Percentiles rank a stretch among this genome's conserved stretches.
Evolutionary conservation across 2,329 filamentous ascomycete species (phyloP).

Genomic region (Penicillium freii): DNA sequence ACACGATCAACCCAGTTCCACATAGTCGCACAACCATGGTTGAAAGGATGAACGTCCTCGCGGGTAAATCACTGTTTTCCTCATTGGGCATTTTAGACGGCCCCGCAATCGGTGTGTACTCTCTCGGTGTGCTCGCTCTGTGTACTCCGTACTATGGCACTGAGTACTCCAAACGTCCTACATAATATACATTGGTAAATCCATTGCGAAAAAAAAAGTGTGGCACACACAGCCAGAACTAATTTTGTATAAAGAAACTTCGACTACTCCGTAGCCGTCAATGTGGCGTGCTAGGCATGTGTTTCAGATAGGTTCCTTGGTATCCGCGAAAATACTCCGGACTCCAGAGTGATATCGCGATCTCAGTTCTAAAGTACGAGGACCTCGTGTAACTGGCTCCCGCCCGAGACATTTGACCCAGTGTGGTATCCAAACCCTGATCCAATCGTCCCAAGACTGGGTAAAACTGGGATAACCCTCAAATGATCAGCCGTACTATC

Average conservation of each 20-base stretch:
- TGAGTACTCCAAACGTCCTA: too few species aligned
- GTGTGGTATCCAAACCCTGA: slow-evolving; percentile 6
- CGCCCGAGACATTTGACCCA: slow-evolving; percentile 12
- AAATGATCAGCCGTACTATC: slow-evolving; percentile 1
- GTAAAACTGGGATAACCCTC: neutral
- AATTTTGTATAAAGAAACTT: neutral
- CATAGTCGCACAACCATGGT: slow-evolving; percentile 7
- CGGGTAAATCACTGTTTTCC: slow-evolving; percentile 3
- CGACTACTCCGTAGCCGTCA: neutral
- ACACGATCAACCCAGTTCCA: slow-evolving; percentile 5
- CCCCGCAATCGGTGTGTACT: neutral
- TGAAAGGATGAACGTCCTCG: neutral
- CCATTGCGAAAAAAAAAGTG: neutral
- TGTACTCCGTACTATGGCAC: too few species aligned
- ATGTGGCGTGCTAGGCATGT: neutral
- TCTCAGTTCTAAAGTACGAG: slow-evolving; percentile 2
- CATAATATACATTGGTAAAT: neutral
- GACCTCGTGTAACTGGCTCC: neutral
- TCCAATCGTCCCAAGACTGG: neutral
- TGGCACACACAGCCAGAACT: neutral
- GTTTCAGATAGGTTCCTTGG: slow-evolving; percentile 11
- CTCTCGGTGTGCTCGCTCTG: too few species aligned
- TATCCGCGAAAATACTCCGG: slow-evolving; percentile 4
- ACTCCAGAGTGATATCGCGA: slow-evolving; percentile 6
- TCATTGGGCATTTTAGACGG: neutral